Evolutionary conservation across 768 basidiomycete genomes (phyloP).

Genomic region (Trametes cubensis): DNA sequence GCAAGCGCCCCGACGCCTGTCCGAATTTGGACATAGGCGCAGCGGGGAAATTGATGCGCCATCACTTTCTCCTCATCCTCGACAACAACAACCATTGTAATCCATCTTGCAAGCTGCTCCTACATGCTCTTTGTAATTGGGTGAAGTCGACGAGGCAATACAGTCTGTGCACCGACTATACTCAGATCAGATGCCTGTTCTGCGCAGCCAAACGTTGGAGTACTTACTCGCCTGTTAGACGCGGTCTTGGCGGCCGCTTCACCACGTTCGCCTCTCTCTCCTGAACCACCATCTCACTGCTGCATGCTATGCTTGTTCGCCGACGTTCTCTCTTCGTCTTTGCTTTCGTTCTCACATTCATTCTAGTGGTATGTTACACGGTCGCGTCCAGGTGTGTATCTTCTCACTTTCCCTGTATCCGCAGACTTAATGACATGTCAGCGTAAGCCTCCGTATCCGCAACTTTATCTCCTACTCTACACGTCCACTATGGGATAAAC

Average conservation of each 20-base stretch:
- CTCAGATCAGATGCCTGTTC: background rate
- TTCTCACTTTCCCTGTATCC: background rate
- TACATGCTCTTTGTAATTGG: background rate
- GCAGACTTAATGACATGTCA: background rate
- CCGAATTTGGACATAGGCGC: background rate
- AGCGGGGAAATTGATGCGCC: conserved; percentile 2
- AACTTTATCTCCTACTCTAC: conserved; percentile 59
- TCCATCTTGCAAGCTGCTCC: too few relatives aligned
- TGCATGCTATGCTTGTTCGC: conserved; percentile 18
- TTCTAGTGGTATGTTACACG: conserved; percentile 16
- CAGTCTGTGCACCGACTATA: background rate
- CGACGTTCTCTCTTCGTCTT: conserved; percentile 19
- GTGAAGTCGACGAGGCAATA: background rate
- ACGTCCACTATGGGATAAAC: conserved; percentile 60
- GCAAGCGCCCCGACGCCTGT: background rate
- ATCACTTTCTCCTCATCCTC: background rate
- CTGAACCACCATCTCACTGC: conserved; percentile 2
- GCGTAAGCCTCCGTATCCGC: conserved; percentile 52
- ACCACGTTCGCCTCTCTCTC: background rate
- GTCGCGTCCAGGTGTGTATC: conserved; percentile 15
- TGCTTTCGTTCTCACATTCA: conserved; percentile 1
- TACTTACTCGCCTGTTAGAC: background rate
- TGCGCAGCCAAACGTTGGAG: background rate
- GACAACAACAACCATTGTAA: background rate
- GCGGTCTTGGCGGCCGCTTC: conserved; percentile 6